phyloP scores from a whole-genome alignment of 2,329 filamentous ascomycete species.

The Colletotrichum shisoi region DNA sequence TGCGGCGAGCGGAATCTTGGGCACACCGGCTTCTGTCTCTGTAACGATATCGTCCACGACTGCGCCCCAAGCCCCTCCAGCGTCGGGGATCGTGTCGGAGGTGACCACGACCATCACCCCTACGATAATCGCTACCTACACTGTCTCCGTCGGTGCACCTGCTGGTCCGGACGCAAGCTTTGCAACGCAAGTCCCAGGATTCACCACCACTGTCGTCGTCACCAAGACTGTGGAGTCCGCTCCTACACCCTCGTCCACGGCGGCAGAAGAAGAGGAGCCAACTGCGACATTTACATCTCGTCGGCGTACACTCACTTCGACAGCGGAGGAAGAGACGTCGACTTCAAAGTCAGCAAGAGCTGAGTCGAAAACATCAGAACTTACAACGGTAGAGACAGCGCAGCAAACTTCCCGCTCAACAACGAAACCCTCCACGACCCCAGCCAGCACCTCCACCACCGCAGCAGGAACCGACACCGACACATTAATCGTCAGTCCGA shows the following conservation, averaged over 20 bases:
- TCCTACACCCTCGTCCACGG: slow-evolving; percentile 12
- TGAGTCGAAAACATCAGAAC: neutral
- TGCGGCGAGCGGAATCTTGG: slow-evolving; percentile 55
- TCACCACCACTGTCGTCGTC: slow-evolving; percentile 32
- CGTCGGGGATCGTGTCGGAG: slow-evolving; percentile 14
- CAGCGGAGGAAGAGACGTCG: slow-evolving; percentile 1
- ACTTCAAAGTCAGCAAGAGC: neutral
- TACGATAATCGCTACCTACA: slow-evolving; percentile 30
- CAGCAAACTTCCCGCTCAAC: neutral
- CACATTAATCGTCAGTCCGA: slow-evolving; percentile 30
- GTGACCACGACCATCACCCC: slow-evolving; percentile 30
- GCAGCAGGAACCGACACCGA: slow-evolving; percentile 24
- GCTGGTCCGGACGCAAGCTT: slow-evolving; percentile 9
- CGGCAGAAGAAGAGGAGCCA: slow-evolving; percentile 24
- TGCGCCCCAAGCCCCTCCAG: slow-evolving; percentile 4
- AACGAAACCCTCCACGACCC: neutral
- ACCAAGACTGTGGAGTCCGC: slow-evolving; percentile 23
- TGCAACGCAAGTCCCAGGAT: neutral
- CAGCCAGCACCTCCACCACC: neutral
- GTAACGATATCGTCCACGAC: slow-evolving; percentile 30
- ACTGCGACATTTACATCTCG: slow-evolving; percentile 23
- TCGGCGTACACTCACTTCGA: slow-evolving; percentile 18
- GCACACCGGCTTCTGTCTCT: slow-evolving; percentile 40
- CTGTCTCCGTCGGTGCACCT: slow-evolving; percentile 30
- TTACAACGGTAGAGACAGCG: neutral